Base-by-base conservation (phyloP, 2,329 filamentous ascomycete genomes). In the Nigrospora osmanthi region DNA sequence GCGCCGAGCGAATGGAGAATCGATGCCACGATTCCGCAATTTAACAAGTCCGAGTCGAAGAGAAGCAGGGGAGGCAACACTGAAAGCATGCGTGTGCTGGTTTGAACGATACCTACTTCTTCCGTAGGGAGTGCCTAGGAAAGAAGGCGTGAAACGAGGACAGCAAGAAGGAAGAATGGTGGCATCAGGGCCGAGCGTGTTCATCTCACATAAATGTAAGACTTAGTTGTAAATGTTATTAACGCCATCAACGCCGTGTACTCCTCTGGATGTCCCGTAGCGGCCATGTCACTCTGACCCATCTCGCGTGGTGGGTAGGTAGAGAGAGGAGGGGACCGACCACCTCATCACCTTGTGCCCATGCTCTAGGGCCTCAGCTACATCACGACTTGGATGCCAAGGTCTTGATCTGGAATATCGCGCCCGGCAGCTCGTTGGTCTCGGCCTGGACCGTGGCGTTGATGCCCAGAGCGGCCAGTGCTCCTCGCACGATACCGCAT, bases 391-490 rank as follows among this genome's bases (percentile, higher is more conserved):
- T 89, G 31, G 76, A 66, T 23, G 81, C 76, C 42, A 85, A 71
- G 35, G 87, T 93, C 70, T 94, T 94, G 63, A 98, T 96, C 69
- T 98, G 93, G 64, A 98, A 98, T 1, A 90, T 88, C 33, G 91
- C 93, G 6, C 79, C 79, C 0, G 93, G 93, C 44, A 98, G 72
- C 62, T 95, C 91, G 45, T 75, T 85, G 44, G 86, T 87, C 68
- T 96, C 93, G 5, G 89, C 93, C 55, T 95, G 87, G 2, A 98
- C 91, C 1, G 85, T 94, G 11, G 90, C 90, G 56, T 83, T 84
- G 55, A 97, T 89, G 6, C 91, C 93, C 71, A 98, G 73, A 42
- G 85, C 89, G n/a, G 89, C 85, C 41, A 98, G 70, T n/a, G 89
- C 89, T 30, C 93, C 93, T 47, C 91, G 78, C 49, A 98, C 87